Base-by-base conservation (phyloP, 2,329 filamentous ascomycete genomes). In the Apiospora phragmitis region DNA sequence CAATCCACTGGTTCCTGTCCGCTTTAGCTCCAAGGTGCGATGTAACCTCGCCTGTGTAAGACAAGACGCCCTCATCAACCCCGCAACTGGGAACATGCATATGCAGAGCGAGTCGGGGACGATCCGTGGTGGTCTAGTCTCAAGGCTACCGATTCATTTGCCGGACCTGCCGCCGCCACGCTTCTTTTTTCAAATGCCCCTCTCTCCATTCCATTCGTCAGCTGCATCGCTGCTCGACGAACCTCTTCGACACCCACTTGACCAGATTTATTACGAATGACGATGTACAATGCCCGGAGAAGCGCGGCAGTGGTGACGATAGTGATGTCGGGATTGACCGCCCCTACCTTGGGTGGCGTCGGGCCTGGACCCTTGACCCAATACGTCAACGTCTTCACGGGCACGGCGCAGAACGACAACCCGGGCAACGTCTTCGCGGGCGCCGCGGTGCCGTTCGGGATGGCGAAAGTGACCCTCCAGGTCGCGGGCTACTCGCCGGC, bases 351-450 rank as follows among this genome's bases (percentile, higher is more conserved):
- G 5, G 55, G 7, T 3, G 29, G 3, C 4, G 21, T 62, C 3
- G 18, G 55, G 6, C 42, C 65, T 3, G 65, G 65, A 1, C 42
- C 65, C 42, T 26, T 67, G 42, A 67, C 65, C 3, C 42, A 67
- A 35, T 67, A 45, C 26, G 65, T 67, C 26, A 47, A 67, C 65
- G n/a, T 67, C 18, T 67, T 67, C 42, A 67, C 65, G 26, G 65
- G 65, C 65, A 67, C 65, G 8, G 65, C 65, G 26, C 65, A 67
- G 14, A 67, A 67, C 26, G 42, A 35, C 26, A 35, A 67, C 18
- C 65, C 65, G 3, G 65, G 65, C 16, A 67, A 67, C 26, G 65
- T 67, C 16, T 67, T 67, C 16, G 65, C 65, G 16, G 65, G 65
- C 16, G 65, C 65, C 26, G 65, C 65, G 18, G 42, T 45, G 14